A percentile compares a stretch with the other conserved stretches of the same genome.
These are phyloP conservation scores for Pseudohyphozyma bogoriensis DNA, from an alignment of 768 basidiomycete species.

Conservation along the genomic window DNA sequence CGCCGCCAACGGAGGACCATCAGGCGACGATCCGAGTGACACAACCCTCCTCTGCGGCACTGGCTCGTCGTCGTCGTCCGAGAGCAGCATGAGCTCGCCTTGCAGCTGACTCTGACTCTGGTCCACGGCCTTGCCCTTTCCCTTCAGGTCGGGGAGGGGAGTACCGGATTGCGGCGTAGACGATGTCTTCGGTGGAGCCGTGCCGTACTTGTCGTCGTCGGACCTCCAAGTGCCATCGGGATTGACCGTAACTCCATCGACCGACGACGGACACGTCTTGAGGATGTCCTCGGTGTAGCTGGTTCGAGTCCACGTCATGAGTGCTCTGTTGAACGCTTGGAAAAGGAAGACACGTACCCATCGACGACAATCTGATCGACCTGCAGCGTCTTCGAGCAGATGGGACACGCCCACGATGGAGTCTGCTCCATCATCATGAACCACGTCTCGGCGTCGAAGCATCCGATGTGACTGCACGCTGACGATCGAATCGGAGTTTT, in stretches of 20 bases:
- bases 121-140: constrained; percentile 34
- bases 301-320: too few species aligned
- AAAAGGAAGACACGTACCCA: constrained; percentile 49
- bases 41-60: constrained; percentile 37
- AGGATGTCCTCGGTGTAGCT: constrained; percentile 86
- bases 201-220: constrained; percentile 66
- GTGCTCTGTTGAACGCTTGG: too few species aligned
- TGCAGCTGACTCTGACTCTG: too few species aligned
- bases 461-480: constrained; percentile 81
- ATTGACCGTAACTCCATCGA: constrained; percentile 90
- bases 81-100: constrained; percentile 53
- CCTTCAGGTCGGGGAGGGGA: constrained; percentile 24
- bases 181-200: constrained; percentile 5
- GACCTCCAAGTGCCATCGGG: constrained; percentile 95
- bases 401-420: constrained; percentile 89
- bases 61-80: constrained; percentile 52
- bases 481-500: constrained; percentile 71
- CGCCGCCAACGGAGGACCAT: constrained; percentile 31
- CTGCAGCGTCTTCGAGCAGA: constrained; percentile 71
- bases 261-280: constrained; percentile 59
- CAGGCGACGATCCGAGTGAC: constrained; percentile 34
- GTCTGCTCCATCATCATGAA: constrained; percentile 91
- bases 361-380: constrained; percentile 79
- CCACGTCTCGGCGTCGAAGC: constrained; percentile 93
- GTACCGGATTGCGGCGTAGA: neutral